These are phyloP conservation scores for Vanrija humicola DNA, from an alignment of 1,284 basidiomycete species.

Conservation along the genomic window DNA sequence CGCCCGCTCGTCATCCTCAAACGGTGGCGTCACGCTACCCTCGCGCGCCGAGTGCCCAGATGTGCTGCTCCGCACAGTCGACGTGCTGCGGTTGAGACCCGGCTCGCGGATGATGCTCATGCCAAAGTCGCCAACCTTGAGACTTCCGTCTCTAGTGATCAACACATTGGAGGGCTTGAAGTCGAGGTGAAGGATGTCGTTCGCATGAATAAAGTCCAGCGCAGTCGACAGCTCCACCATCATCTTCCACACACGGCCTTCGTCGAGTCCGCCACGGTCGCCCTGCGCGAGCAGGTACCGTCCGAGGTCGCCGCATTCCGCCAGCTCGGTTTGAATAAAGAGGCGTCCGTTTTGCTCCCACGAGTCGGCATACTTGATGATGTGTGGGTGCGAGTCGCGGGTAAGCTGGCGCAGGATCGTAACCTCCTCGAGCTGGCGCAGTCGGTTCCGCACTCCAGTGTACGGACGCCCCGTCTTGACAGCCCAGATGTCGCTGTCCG, in stretches of 20 bases:
- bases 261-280: constrained; percentile 74
- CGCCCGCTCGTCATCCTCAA: constrained; percentile 4
- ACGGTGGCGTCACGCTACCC: constrained; percentile 1
- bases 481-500: constrained; percentile 65
- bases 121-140: constrained; percentile 97
- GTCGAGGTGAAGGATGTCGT: constrained; percentile 87
- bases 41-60: background rate
- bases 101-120: constrained; percentile 65
- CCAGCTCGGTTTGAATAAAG: constrained; percentile 88
- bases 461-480: constrained; percentile 93
- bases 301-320: constrained; percentile 83
- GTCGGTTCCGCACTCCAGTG: constrained; percentile 70
- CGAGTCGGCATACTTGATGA: constrained; percentile 82
- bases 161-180: constrained; percentile 96
- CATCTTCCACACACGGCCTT: constrained; percentile 95
- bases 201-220: constrained; percentile 78
- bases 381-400: constrained; percentile 60
- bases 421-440: constrained; percentile 88
- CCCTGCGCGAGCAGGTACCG: constrained; percentile 87
- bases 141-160: constrained; percentile 75
- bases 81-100: background rate
- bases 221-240: constrained; percentile 76
- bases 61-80: background rate
- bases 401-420: constrained; percentile 78
- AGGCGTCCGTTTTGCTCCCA: constrained; percentile 90